phyloP scores from a whole-genome alignment of 768 basidiomycete genomes.

The Lentinula guzmanii region DNA sequence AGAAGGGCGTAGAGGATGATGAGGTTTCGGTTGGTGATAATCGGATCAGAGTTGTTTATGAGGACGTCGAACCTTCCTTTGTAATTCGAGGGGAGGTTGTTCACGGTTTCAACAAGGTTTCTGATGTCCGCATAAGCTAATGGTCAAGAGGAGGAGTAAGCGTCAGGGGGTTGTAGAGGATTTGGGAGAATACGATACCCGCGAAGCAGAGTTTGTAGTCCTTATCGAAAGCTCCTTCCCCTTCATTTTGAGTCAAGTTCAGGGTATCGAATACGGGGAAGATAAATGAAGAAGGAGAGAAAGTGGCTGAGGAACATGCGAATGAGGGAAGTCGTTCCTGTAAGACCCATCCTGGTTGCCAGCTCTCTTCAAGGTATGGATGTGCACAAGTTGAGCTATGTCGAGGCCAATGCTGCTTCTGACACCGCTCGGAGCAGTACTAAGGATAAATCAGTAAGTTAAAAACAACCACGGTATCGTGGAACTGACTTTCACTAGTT shows the following conservation, averaged over 20 bases:
- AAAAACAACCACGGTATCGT: neutral
- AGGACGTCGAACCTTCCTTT: slow-evolving; percentile 31
- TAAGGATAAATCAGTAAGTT: slow-evolving; percentile 4
- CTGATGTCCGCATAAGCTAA: slow-evolving; percentile 29
- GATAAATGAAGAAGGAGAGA: slow-evolving; percentile 17
- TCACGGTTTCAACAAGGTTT: slow-evolving; percentile 29
- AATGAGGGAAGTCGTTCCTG: slow-evolving; percentile 20
- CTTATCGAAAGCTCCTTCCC: slow-evolving; percentile 11
- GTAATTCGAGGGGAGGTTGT: slow-evolving; percentile 29
- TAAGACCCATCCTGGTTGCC: slow-evolving; percentile 24
- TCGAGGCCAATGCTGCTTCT: slow-evolving; percentile 22
- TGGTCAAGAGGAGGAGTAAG: neutral
- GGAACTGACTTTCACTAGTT: slow-evolving; percentile 17
- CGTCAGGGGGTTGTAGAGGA: neutral
- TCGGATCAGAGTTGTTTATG: slow-evolving; percentile 30
- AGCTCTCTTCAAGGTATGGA: slow-evolving; percentile 17
- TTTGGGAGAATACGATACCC: slow-evolving; percentile 13
- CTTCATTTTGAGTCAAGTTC: slow-evolving; percentile 24
- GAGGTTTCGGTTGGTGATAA: slow-evolving; percentile 33
- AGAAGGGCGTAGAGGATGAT: slow-evolving; percentile 31
- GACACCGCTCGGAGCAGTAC: slow-evolving; percentile 29
- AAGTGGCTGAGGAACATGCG: slow-evolving; percentile 7
- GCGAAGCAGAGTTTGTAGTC: slow-evolving; percentile 30
- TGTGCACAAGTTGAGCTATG: slow-evolving; percentile 23
- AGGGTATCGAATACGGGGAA: slow-evolving; percentile 28